phyloP scores from a whole-genome alignment of 768 basidiomycete genomes.

The Tricholomella constricta region DNA sequence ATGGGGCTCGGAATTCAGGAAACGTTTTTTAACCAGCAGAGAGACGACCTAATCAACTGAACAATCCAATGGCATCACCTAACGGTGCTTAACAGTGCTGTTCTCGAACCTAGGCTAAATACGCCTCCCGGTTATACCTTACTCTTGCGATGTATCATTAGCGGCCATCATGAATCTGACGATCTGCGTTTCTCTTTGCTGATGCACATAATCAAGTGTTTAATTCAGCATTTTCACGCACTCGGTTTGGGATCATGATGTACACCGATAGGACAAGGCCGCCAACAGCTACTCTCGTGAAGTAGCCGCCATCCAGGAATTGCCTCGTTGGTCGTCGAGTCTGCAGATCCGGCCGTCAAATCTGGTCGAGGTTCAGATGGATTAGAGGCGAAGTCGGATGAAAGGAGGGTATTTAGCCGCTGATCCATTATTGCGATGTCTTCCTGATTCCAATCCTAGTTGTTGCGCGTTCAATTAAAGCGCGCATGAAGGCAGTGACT shows the following conservation, averaged over 20 bases:
- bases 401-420: conserved; percentile 44
- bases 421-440: conserved; percentile 59
- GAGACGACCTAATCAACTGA: conserved; percentile 21
- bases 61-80: conserved; percentile 10
- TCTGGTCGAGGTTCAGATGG: background rate
- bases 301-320: conserved; percentile 58
- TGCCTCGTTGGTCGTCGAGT: conserved; percentile 11
- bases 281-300: conserved; percentile 50
- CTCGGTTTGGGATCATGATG: conserved; percentile 19
- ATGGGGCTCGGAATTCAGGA: conserved; percentile 11
- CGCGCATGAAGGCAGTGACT: conserved; percentile 4
- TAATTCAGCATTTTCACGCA: background rate
- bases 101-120: background rate
- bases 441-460: conserved; percentile 51
- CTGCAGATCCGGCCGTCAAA: background rate
- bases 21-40: conserved; percentile 20
- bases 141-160: background rate
- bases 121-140: no score
- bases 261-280: conserved; percentile 70
- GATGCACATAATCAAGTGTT: no score
- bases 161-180: background rate
- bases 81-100: no score
- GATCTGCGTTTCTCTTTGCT: no score
- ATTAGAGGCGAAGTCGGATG: conserved; percentile 14
- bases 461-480: background rate